Conservation (phyloP, 169 alveolate species). For the Eimeria sp. region DNA sequence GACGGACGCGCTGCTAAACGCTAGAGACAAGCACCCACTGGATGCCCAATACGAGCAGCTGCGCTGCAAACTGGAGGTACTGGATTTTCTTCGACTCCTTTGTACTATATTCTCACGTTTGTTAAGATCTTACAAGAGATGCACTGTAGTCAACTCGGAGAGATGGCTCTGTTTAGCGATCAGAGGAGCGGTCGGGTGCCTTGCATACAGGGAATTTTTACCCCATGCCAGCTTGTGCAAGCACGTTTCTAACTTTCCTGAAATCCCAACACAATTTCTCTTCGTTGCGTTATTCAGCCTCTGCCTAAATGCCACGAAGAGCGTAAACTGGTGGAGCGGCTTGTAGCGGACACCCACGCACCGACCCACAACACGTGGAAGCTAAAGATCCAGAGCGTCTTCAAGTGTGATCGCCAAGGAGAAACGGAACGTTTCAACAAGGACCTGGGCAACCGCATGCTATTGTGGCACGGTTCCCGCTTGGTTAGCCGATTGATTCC, state of each 20-base stretch:
- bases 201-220: neutral
- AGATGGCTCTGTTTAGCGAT: neutral
- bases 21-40: conserved; percentile 80
- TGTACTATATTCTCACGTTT: no score
- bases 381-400: conserved; percentile 86
- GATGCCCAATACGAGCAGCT: conserved; percentile 84
- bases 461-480: conserved; percentile 96
- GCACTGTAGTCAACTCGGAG: neutral
- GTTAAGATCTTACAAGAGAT: neutral
- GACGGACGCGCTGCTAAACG: conserved; percentile 78
- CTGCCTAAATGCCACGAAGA: conserved; percentile 86
- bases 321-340: conserved; percentile 87
- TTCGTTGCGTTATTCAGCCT: conserved; percentile 74
- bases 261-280: neutral
- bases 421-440: conserved; percentile 90
- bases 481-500: conserved; percentile 74
- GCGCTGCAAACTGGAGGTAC: conserved; percentile 81
- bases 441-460: conserved; percentile 88
- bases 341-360: conserved; percentile 89
- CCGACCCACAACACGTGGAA: conserved; percentile 86
- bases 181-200: neutral
- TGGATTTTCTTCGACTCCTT: neutral
- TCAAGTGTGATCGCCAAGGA: conserved; percentile 87
- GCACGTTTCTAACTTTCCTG: neutral
- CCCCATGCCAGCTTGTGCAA: neutral